These are phyloP conservation scores for Zymoseptoria tritici DNA, from an alignment of 2,329 filamentous ascomycete species.

Conservation along the genomic window DNA sequence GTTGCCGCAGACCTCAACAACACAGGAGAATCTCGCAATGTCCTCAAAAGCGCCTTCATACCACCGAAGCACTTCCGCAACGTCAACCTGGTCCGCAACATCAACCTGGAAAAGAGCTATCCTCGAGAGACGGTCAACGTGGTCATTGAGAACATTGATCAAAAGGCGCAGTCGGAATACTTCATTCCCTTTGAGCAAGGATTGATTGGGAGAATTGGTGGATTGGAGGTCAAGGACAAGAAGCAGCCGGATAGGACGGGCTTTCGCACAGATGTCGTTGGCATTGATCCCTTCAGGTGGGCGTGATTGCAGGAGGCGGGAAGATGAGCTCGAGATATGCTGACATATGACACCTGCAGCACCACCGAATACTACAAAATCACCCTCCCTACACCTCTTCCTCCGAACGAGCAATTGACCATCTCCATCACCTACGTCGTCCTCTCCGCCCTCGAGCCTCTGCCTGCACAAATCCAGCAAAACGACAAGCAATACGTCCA, in stretches of 20 bases:
- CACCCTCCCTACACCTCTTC: slow-evolving; percentile 66
- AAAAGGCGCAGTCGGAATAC: slow-evolving; percentile 77
- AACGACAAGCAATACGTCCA: slow-evolving; percentile 77
- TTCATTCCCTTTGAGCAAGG: slow-evolving; percentile 77
- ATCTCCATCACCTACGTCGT: slow-evolving; percentile 79
- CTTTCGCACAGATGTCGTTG: slow-evolving; percentile 62
- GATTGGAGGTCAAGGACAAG: slow-evolving; percentile 86
- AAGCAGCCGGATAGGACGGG: slow-evolving; percentile 62
- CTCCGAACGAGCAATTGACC: slow-evolving; percentile 70
- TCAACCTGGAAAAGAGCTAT: slow-evolving; percentile 90
- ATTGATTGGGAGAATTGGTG: slow-evolving; percentile 69
- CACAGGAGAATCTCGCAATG: slow-evolving; percentile 44
- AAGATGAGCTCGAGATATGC: too few species aligned
- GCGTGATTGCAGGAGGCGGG: not conserved
- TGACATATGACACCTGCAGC: slow-evolving; percentile 18
- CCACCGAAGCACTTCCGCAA: slow-evolving; percentile 92
- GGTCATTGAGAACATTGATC: slow-evolving; percentile 81
- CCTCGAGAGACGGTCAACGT: slow-evolving; percentile 86
- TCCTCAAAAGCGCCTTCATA: slow-evolving; percentile 55
- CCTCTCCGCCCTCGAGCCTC: slow-evolving; percentile 68
- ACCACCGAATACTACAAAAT: slow-evolving; percentile 70
- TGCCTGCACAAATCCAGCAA: slow-evolving; percentile 78
- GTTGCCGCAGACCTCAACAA: slow-evolving; percentile 53
- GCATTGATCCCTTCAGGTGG: slow-evolving; percentile 49
- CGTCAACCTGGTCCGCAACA: slow-evolving; percentile 77